These are phyloP conservation scores for Debaryomyces udenii DNA, from an alignment of 1,139 yeast species.

Conservation along the genomic window DNA sequence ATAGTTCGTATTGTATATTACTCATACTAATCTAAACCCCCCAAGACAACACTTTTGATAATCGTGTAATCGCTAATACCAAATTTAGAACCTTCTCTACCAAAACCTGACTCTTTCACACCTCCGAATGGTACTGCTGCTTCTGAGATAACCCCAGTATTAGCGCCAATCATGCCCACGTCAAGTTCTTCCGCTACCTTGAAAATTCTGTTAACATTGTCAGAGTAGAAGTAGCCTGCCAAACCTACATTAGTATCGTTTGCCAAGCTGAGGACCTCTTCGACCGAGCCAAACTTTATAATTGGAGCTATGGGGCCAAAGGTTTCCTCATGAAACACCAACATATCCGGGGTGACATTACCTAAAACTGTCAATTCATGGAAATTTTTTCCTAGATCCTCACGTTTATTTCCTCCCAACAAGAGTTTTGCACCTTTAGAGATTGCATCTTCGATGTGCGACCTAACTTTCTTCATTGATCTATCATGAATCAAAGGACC, in stretches of 20 bases:
- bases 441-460: slow-evolving; percentile 75
- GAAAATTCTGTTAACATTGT: slow-evolving; percentile 55
- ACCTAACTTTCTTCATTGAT: slow-evolving; percentile 68
- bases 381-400: slow-evolving; percentile 73
- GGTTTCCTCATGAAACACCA: slow-evolving; percentile 73
- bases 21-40: slow-evolving; percentile 15
- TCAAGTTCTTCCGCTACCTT: slow-evolving; percentile 47
- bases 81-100: slow-evolving; percentile 51
- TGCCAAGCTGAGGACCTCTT: slow-evolving; percentile 70
- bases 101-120: slow-evolving; percentile 47
- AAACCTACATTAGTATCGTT: slow-evolving; percentile 60
- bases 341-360: slow-evolving; percentile 65
- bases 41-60: slow-evolving; percentile 32
- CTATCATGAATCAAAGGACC: slow-evolving; percentile 78
- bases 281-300: slow-evolving; percentile 62
- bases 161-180: slow-evolving; percentile 52
- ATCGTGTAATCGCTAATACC: slow-evolving; percentile 47
- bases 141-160: slow-evolving; percentile 49
- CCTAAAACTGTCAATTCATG: slow-evolving; percentile 76
- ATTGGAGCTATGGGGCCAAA: slow-evolving; percentile 91
- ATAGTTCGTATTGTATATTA: background rate
- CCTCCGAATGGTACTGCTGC: slow-evolving; percentile 54
- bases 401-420: slow-evolving; percentile 64
- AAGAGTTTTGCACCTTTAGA: slow-evolving; percentile 69
- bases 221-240: slow-evolving; percentile 49